Evolutionary conservation across 768 basidiomycete species (phyloP), one percentile per base, ranked within the genome.

Genomic region (Amanita fuliginea): DNA sequence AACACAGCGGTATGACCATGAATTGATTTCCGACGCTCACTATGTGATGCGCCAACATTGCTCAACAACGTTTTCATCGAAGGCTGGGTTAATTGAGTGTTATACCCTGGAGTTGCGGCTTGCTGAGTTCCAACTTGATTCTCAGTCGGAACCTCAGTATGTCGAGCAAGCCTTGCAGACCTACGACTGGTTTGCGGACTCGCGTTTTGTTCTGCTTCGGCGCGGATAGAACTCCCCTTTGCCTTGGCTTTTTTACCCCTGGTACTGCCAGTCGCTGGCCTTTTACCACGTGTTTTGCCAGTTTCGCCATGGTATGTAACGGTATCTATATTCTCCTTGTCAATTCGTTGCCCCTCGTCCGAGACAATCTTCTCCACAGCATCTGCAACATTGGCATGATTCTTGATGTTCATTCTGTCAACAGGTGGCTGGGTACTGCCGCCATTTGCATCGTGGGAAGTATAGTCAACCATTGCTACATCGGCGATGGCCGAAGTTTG

Each of bases 121-220:
- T 16, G 44, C 32, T n/a, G 44, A 33, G 18, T 34, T 34, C 18
- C 18, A 35, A 46, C 44, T 46, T 34, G 32, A 46, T 13, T 46
- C 44, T 46, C 22, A 47, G 24, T 8, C 26, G 19, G n/a, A 26
- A 35, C 36, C 13, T 37, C 35, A 4, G 46, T 35, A 26, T 13
- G 39, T 35, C 46, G 46, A 37, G 46, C 46, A 24, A 47, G 46
- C 16, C 46, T 47, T 24, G 46, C 46, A 37, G 46, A 47, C 35
- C 46, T 47, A n/a, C 46, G 46, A 22, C 44, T 35, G 9, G 32
- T 3, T 14, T 18, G 44, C 19, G 46, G 24, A 26, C 46, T 45
- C 18, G 16, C 32, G 19, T 8, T 19, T 10, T 33, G 19, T 35
- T 47, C 46, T 24, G 35, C 46, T 21, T 34, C 47, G 34, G 19